phyloP scores from a whole-genome alignment of 2,329 filamentous ascomycete genomes.

The Colletotrichum agaves region DNA sequence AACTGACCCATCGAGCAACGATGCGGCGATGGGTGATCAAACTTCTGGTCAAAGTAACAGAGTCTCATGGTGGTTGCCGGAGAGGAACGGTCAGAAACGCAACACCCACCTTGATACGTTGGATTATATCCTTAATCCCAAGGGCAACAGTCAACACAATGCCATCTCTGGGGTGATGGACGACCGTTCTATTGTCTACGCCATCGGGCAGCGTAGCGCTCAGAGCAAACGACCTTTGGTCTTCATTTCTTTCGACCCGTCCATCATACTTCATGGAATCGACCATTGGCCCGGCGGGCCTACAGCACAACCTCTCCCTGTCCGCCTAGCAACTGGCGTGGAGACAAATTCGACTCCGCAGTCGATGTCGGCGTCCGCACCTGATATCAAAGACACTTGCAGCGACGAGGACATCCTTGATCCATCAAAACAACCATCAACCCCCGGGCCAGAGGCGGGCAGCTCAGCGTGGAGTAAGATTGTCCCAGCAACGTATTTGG shows the following conservation, averaged over 20 bases:
- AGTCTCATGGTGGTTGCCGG: slow-evolving; percentile 42
- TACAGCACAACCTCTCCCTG: slow-evolving; percentile 4
- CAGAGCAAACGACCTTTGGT: slow-evolving; percentile 49
- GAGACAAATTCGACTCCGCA: slow-evolving; percentile 21
- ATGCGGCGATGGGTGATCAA: too few species aligned
- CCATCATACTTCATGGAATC: slow-evolving; percentile 45
- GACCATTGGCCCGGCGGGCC: slow-evolving; percentile 40
- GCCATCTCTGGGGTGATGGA: slow-evolving; percentile 56
- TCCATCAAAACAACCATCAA: slow-evolving; percentile 25
- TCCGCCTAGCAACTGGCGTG: background rate
- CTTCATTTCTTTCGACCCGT: slow-evolving; percentile 56
- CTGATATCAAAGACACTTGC: slow-evolving; percentile 11
- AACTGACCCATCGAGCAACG: background rate
- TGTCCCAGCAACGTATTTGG: slow-evolving; percentile 17
- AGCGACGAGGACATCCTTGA: slow-evolving; percentile 16
- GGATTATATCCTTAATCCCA: slow-evolving; percentile 49
- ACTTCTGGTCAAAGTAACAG: background rate
- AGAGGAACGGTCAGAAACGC: slow-evolving; percentile 3
- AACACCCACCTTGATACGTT: slow-evolving; percentile 40
- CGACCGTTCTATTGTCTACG: slow-evolving; percentile 60
- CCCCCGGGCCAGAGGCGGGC: background rate
- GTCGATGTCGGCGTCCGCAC: slow-evolving; percentile 17
- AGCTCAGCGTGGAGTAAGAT: slow-evolving; percentile 8
- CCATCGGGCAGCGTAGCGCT: slow-evolving; percentile 43
- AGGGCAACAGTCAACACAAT: slow-evolving; percentile 47